Conservation (phyloP, 306 rosid genomes). For the Pterocarpus macrocarpus region DNA sequence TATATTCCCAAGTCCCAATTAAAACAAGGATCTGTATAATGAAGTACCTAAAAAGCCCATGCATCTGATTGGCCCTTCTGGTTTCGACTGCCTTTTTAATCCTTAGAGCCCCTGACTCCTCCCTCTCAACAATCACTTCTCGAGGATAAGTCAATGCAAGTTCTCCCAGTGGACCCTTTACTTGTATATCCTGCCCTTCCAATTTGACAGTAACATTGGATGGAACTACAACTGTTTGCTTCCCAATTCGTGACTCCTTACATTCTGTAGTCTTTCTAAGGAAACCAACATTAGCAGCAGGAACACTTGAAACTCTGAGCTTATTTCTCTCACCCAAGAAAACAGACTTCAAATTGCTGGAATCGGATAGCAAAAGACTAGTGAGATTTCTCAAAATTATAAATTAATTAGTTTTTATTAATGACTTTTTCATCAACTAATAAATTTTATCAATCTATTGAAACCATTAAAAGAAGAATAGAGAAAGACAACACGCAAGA, state of each 20-base stretch:
- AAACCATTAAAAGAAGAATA: constrained; percentile 21
- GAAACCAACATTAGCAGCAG: constrained; percentile 56
- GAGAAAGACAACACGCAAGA: constrained; percentile 17
- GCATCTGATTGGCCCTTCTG: constrained; percentile 94
- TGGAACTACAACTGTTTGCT: constrained; percentile 84
- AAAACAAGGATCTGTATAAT: constrained; percentile 17
- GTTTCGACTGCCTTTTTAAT: constrained; percentile 80
- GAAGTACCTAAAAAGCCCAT: constrained; percentile 92
- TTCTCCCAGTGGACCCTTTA: constrained; percentile 93
- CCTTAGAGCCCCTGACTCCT: constrained; percentile 69
- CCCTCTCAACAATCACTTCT: constrained; percentile 73
- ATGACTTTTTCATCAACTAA: constrained; percentile 21
- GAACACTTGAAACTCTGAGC: constrained; percentile 51
- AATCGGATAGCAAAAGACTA: constrained; percentile 43
- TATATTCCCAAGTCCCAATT: background rate
- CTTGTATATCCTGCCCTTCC: constrained; percentile 80
- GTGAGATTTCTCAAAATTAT: constrained; percentile 38
- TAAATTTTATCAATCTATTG: constrained; percentile 13
- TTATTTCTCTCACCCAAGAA: constrained; percentile 75
- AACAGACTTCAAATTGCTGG: constrained; percentile 79
- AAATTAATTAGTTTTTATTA: constrained; percentile 16
- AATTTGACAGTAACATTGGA: constrained; percentile 73
- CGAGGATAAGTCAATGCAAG: constrained; percentile 82
- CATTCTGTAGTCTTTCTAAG: constrained; percentile 70
- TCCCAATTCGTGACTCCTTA: constrained; percentile 95